A percentile compares a stretch with the other conserved stretches of the same genome.
Conservation (phyloP, 2,329 filamentous ascomycete genomes). For the Xylaria sp. region DNA sequence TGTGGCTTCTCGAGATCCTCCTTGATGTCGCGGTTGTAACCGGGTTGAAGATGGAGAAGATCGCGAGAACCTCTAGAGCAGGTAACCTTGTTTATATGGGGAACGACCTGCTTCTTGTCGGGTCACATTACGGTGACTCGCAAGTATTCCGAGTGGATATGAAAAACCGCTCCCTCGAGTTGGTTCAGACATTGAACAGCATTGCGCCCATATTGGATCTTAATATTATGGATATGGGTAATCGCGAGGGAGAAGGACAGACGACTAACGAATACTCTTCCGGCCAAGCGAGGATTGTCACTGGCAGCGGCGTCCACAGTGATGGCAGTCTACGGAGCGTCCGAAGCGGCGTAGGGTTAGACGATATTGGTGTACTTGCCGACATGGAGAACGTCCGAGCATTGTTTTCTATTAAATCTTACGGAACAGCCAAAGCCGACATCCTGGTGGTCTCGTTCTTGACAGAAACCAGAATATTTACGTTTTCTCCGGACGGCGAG, state of each 20-base stretch:
- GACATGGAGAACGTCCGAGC: constrained; percentile 76
- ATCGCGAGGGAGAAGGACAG: constrained; percentile 74
- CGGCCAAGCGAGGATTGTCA: constrained; percentile 90
- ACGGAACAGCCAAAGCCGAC: constrained; percentile 58
- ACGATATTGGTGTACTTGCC: constrained; percentile 80
- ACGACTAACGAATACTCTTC: constrained; percentile 87
- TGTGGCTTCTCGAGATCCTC: constrained; percentile 83
- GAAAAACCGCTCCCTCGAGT: constrained; percentile 50
- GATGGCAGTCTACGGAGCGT: constrained; percentile 90
- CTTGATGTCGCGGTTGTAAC: constrained; percentile 68
- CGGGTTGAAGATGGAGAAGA: constrained; percentile 69
- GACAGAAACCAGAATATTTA: constrained; percentile 81
- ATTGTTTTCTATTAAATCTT: constrained; percentile 68
- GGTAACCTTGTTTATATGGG: constrained; percentile 79
- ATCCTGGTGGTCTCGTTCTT: constrained; percentile 80
- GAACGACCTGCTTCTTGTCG: constrained; percentile 76
- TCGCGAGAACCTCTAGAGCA: constrained; percentile 72
- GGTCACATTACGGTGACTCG: constrained; percentile 90
- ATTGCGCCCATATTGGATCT: constrained; percentile 94
- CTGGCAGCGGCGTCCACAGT: constrained; percentile 86
- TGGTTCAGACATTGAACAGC: constrained; percentile 78
- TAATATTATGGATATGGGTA: constrained; percentile 93
- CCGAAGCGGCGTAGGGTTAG: constrained; percentile 88
- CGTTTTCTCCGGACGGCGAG: constrained; percentile 71
- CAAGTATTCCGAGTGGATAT: constrained; percentile 64